Evolutionary conservation across 805 yeast genomes (phyloP).

Genomic region (Candida tibetensis): DNA sequence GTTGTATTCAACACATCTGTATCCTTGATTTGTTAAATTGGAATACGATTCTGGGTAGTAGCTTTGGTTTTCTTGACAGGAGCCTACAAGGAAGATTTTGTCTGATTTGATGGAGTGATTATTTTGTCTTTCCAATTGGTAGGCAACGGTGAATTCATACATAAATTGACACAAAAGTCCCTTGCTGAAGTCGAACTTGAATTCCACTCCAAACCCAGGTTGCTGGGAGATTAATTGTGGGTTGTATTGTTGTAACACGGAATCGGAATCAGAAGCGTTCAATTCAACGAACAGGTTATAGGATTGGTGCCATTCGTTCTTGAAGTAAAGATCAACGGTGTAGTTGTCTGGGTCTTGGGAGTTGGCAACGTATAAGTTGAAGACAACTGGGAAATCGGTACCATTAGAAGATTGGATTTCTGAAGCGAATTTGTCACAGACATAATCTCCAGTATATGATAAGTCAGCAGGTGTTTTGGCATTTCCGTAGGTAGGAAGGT

Average conservation of each 20-base stretch:
- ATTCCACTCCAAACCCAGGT: slow-evolving; percentile 15
- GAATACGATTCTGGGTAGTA: slow-evolving; percentile 12
- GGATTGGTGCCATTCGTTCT: slow-evolving; percentile 9
- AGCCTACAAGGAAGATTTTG: slow-evolving; percentile 17
- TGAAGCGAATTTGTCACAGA: slow-evolving; percentile 17
- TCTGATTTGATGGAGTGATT: slow-evolving; percentile 8
- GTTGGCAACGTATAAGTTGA: slow-evolving; percentile 14
- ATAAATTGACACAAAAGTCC: slow-evolving; percentile 16
- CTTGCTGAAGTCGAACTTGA: slow-evolving; percentile 14
- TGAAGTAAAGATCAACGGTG: slow-evolving; percentile 16
- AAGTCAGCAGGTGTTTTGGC: slow-evolving; percentile 12
- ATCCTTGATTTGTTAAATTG: slow-evolving; percentile 9
- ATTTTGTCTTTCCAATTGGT: slow-evolving; percentile 10
- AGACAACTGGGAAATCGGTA: slow-evolving; percentile 16
- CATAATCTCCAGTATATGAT: slow-evolving; percentile 13
- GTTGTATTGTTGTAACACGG: slow-evolving; percentile 10
- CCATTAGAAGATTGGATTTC: slow-evolving; percentile 11
- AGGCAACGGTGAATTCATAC: slow-evolving; percentile 16
- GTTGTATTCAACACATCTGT: slow-evolving; percentile 18
- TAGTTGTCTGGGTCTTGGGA: slow-evolving; percentile 12
- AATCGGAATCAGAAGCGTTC: slow-evolving; percentile 9
- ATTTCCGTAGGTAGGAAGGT: slow-evolving; percentile 1
- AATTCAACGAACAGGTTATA: slow-evolving; percentile 10
- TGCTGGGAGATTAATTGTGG: slow-evolving; percentile 12
- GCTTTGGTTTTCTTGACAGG: slow-evolving; percentile 12